Base-by-base conservation (phyloP, 106 monocot genomes). In the Dendrobium chrysotoxum region DNA sequence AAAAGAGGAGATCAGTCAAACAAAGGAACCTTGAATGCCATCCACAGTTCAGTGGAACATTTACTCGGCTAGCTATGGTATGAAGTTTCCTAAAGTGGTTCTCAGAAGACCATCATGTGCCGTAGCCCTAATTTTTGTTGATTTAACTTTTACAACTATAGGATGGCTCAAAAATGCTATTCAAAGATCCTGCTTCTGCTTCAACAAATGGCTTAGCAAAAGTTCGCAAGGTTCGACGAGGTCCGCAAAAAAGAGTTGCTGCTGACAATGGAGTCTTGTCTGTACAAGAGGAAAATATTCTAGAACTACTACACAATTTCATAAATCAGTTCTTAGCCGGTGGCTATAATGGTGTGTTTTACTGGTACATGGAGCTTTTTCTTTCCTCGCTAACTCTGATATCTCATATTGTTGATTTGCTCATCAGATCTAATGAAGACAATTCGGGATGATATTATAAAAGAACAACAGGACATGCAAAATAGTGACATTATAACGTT, bases 391-490 rank as follows among this genome's bases (percentile, higher is more conserved):
- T 71, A 3, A 55, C 53, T 45, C 35, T 67, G 68, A 75, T 76
- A 17, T 53, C 46, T 16, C n/a, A 61, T 78, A 18, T 70, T 76
- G 57, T 72, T 86, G 42, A 20, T 82, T 75, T 88, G 26, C 35
- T 72, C 71, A 78, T 81, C 91, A 98, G 98, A 88, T 85, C 72
- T 99, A 46, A 99, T 99, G 98, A 89, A 95, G 89, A 91, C 94
- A 31, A 78, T 91, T 68, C 72, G 66, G 71, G 84, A 91, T 65
- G 95, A 99, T 82, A 95, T 95, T 81, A 84, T 53, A 67, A 91
- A 91, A 44, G 95, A 95, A 73, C 88, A 90, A 44, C 90, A 77
- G 7, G 87, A 85, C 31, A 81, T 99, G 83, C 91, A 93, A 81
- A 86, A 87, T 38, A 73, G 74, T 87, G 98, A 99, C 80, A 79